Conservation (phyloP, 1,139 yeast species). For the Citeromyces siamensis region DNA sequence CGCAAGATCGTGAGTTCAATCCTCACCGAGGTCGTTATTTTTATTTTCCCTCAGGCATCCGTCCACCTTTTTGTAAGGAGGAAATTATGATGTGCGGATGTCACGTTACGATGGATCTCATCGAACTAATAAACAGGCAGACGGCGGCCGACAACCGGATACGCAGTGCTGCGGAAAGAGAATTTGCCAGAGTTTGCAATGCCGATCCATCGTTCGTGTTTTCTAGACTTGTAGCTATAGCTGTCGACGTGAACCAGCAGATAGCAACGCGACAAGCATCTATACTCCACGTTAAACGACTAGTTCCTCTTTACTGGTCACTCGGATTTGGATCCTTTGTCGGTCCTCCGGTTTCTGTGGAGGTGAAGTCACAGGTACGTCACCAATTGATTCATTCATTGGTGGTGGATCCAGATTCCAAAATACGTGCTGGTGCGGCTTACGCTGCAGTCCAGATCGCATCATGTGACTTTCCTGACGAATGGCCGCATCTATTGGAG, state of each 20-base stretch:
- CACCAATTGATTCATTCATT: conserved; percentile 31
- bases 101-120: neutral
- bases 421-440: conserved; percentile 55
- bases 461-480: conserved; percentile 87
- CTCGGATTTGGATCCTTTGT: conserved; percentile 68
- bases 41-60: conserved; percentile 5
- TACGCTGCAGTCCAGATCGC: conserved; percentile 78
- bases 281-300: conserved; percentile 52
- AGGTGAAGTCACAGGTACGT: conserved; percentile 38
- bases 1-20: conserved; percentile 8
- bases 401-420: conserved; percentile 41
- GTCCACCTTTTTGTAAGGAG: no score
- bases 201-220: neutral
- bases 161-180: neutral
- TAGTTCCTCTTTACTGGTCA: conserved; percentile 74
- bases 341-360: conserved; percentile 52
- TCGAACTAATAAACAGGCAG: neutral
- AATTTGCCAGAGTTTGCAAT: neutral
- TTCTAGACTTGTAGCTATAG: neutral
- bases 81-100: no score
- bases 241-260: conserved; percentile 1
- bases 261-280: conserved; percentile 37
- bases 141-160: neutral
- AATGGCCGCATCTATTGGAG: conserved; percentile 71
- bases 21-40: conserved; percentile 8